Conservation (phyloP, 192 early-diverging fungal species). For the Coemansia biformis region DNA sequence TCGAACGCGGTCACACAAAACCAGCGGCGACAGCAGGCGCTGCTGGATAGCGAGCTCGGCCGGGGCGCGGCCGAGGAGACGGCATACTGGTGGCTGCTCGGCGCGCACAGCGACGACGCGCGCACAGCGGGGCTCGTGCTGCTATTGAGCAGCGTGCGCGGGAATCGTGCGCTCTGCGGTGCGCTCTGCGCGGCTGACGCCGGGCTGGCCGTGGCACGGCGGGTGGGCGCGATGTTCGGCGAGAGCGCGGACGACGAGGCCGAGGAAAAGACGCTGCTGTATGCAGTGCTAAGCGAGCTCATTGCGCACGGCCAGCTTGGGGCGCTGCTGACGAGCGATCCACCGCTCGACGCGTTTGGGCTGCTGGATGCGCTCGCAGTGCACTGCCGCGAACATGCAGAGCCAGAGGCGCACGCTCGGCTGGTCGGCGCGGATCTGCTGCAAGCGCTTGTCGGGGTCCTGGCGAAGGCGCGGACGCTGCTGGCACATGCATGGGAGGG, state of each 20-base stretch:
- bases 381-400: conserved; percentile 26
- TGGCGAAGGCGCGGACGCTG: conserved; percentile 1
- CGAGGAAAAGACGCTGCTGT: conserved; percentile 27
- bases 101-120: conserved; percentile 17
- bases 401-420: background rate
- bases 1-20: conserved; percentile 32
- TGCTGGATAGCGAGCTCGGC: conserved; percentile 20
- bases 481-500: conserved; percentile 16
- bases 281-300: conserved; percentile 16
- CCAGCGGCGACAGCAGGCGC: conserved; percentile 5
- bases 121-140: conserved; percentile 29
- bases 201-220: conserved; percentile 13
- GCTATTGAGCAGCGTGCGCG: conserved; percentile 32
- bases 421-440: conserved; percentile 2
- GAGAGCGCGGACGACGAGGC: conserved; percentile 24
- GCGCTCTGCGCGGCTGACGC: conserved; percentile 15
- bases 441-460: background rate
- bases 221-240: conserved; percentile 33
- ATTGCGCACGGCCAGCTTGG: conserved; percentile 10
- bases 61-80: background rate
- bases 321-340: conserved; percentile 4
- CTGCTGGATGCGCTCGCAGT: conserved; percentile 29
- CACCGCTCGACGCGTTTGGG: conserved; percentile 11
- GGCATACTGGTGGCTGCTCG: conserved; percentile 17
- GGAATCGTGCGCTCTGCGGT: background rate